Percentiles rank a stretch among this genome's conserved stretches.
phyloP scores from a whole-genome alignment of 2,329 filamentous ascomycete species.

The Phialophora macrospora region DNA sequence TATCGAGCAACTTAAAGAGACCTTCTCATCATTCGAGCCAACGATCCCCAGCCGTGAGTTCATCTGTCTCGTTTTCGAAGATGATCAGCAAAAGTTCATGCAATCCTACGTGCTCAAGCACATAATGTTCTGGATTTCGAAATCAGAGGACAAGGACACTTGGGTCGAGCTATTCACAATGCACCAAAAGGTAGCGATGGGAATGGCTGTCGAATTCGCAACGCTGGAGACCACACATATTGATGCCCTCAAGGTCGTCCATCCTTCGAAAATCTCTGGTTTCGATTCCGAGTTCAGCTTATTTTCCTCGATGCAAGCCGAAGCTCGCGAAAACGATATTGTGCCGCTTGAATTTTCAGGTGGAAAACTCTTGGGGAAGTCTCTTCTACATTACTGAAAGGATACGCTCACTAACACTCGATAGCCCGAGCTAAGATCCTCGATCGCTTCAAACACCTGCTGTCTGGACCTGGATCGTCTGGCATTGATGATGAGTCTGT shows the following conservation, averaged over 20 bases:
- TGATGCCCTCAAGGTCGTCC: constrained; percentile 4
- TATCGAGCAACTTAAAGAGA: constrained; percentile 5
- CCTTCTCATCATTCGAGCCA: background rate
- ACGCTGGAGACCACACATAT: background rate
- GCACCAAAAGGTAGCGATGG: background rate
- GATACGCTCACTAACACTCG: background rate
- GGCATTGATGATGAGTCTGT: background rate
- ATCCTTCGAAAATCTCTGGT: background rate
- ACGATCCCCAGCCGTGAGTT: constrained; percentile 8
- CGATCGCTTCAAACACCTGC: background rate
- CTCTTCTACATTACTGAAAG: background rate
- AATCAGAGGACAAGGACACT: background rate
- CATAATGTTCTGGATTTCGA: constrained; percentile 4
- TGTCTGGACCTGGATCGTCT: background rate
- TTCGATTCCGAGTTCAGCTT: background rate
- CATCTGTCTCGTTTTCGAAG: background rate
- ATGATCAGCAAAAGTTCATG: background rate
- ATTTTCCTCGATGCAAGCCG: background rate
- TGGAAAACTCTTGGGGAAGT: constrained; percentile 1
- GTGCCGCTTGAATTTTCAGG: background rate
- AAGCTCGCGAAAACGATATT: constrained; percentile 4
- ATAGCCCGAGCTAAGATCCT: constrained; percentile 2
- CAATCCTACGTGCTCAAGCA: constrained; percentile 6
- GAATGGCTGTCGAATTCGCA: constrained; percentile 5
- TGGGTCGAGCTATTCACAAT: constrained; percentile 1